Base-by-base conservation (phyloP, 345 rosid genomes). In the Durio zibethinus region DNA sequence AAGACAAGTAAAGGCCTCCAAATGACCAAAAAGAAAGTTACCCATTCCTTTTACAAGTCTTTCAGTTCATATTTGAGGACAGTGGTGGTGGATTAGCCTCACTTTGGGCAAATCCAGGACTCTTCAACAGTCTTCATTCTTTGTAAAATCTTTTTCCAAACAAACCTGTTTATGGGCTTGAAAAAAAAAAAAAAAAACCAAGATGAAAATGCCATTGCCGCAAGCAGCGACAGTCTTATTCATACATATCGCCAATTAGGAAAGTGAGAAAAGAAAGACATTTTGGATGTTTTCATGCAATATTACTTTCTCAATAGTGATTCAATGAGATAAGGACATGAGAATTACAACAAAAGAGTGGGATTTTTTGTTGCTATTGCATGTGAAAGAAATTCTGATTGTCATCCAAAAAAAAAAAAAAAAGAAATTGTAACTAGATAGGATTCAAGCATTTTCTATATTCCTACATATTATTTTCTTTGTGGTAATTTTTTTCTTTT, bases 1-100 rank as follows among this genome's bases (percentile, higher is more conserved):
- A 72, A 78, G 82, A 76, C 82, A 84, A 74, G 1, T 3, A 48
- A 76, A 80, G 73, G 5, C 76, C 65, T 56, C 81, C 75, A 73
- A 60, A 66, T 42, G 14, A 50, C 40, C 23, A 14, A 43, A 67
- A 67, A 21, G 33, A 21, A 21, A 21, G 10, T 10, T 10, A 38
- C 29, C 40, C 6, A 40, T 11, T 40, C 18, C 71, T n/a, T 66
- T 40, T n/a, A 31, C 1, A 36, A 65, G 65, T 65, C 48, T 65
- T 10, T 36, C 9, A 38, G 10, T 25, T 25, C 54, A 43, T 15
- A 68, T 68, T 45, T 6, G 50, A 21, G 33, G 7, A 1, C 45
- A 20, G 54, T 25, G 33, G 73, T 67, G 54, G 18, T 29, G 77
- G 72, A 50, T 65, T 57, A 14, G 64, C 21, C 52, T 3, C 69